Evolutionary conservation across 2,329 filamentous ascomycete genomes (phyloP).

Genomic region (Diaporthe eres): DNA sequence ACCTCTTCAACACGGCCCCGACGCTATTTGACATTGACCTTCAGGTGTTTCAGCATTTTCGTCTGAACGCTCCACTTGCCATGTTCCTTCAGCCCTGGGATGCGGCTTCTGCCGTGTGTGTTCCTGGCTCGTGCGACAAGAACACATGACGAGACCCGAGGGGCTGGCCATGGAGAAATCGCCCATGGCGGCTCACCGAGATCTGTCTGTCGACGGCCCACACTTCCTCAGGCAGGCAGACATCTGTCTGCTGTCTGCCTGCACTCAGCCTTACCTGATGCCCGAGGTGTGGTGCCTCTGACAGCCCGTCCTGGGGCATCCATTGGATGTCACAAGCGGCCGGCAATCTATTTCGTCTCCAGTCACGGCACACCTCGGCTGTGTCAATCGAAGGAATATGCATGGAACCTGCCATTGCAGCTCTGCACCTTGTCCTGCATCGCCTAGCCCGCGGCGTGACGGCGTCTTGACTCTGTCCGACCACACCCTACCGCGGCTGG

Average conservation of each 20-base stretch:
- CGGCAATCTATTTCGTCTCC: constrained; percentile 29
- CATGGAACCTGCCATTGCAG: constrained; percentile 30
- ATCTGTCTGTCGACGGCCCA: neutral
- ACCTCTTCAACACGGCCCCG: neutral
- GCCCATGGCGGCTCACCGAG: neutral
- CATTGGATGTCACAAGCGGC: constrained; percentile 9
- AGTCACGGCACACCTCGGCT: constrained; percentile 28
- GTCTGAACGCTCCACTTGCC: constrained; percentile 16
- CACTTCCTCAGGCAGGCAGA: neutral
- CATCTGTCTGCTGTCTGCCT: neutral
- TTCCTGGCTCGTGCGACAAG: constrained; percentile 33
- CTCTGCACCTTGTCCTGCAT: constrained; percentile 9
- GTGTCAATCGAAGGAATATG: constrained; percentile 39
- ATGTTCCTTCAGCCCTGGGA: constrained; percentile 29
- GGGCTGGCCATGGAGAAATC: constrained; percentile 22
- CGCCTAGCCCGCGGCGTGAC: constrained; percentile 1
- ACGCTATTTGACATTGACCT: neutral
- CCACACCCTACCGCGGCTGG: neutral
- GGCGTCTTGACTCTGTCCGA: neutral
- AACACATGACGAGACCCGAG: neutral
- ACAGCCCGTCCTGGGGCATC: constrained; percentile 14
- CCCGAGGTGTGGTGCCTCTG: neutral
- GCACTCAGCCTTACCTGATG: constrained; percentile 22
- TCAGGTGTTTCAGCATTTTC: constrained; percentile 28
- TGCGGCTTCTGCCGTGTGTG: constrained; percentile 8